These are phyloP conservation scores for Hymenoscyphus infarciens DNA, from an alignment of 2,329 filamentous ascomycete species.

Conservation along the genomic window DNA sequence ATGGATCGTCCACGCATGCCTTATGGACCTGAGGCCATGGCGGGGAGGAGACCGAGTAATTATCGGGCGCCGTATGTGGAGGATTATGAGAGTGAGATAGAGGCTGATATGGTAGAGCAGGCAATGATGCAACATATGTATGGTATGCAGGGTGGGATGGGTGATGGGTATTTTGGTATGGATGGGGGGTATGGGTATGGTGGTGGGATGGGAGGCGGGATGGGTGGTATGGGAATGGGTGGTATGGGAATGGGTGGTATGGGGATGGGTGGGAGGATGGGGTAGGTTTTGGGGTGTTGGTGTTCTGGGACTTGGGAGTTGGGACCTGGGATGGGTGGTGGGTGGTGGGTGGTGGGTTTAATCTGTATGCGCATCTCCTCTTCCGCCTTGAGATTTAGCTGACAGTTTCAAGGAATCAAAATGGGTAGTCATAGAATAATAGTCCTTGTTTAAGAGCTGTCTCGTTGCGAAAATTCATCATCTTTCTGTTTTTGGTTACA, in stretches of 20 bases:
- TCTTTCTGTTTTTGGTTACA: neutral
- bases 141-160: neutral
- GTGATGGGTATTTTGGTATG: neutral
- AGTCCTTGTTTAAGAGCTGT: neutral
- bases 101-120: conserved; percentile 12
- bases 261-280: neutral
- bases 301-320: neutral
- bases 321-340: neutral
- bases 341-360: neutral
- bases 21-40: conserved; percentile 9
- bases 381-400: neutral
- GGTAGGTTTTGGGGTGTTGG: neutral
- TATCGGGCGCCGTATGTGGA: conserved; percentile 26
- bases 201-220: neutral
- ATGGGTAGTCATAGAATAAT: neutral
- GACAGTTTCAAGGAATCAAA: neutral
- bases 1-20: conserved; percentile 19
- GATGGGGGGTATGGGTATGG: neutral
- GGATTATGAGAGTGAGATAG: conserved; percentile 22
- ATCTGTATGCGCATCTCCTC: neutral
- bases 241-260: neutral
- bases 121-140: conserved; percentile 11
- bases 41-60: neutral
- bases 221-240: neutral
- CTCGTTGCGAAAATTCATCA: neutral